These are phyloP conservation scores for Royoungia palumana DNA, from an alignment of 768 basidiomycete species.

Conservation along the genomic window DNA sequence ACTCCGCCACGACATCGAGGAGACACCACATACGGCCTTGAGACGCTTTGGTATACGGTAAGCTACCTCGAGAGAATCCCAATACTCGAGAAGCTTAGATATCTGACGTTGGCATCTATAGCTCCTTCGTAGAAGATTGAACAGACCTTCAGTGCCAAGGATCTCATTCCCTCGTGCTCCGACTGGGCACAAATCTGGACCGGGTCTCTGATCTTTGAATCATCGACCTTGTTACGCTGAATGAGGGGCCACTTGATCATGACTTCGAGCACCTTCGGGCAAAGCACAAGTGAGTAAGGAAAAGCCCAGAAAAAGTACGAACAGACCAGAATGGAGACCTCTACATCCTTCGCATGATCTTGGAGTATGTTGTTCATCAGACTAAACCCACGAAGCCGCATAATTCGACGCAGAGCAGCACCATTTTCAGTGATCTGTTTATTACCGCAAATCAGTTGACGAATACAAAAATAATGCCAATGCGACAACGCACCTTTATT, in stretches of 20 bases:
- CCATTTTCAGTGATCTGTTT: conserved; percentile 80
- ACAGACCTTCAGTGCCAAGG: conserved; percentile 60
- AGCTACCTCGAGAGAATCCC: conserved; percentile 72
- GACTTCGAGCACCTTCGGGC: conserved; percentile 55
- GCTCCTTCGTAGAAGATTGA: not conserved
- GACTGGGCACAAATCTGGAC: conserved; percentile 53
- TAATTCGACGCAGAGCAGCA: conserved; percentile 73
- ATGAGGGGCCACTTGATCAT: conserved; percentile 79
- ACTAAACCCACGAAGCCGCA: conserved; percentile 91
- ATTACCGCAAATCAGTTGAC: not conserved
- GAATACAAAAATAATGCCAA: not conserved
- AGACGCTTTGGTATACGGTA: conserved; percentile 84
- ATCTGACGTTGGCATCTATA: not conserved
- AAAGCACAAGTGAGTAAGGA: not conserved
- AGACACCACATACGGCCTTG: conserved; percentile 34
- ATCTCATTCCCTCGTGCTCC: conserved; percentile 54
- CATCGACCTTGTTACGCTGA: conserved; percentile 89
- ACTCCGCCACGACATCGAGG: not conserved
- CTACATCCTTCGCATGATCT: conserved; percentile 67
- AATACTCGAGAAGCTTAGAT: conserved; percentile 69
- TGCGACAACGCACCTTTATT: conserved; percentile 57
- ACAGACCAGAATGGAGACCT: conserved; percentile 69
- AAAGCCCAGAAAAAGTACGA: not conserved
- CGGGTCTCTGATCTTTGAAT: conserved; percentile 65
- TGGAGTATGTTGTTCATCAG: conserved; percentile 86